Evolutionary conservation across 345 rosid genomes (phyloP).

Genomic region (Barbarea vulgaris): DNA sequence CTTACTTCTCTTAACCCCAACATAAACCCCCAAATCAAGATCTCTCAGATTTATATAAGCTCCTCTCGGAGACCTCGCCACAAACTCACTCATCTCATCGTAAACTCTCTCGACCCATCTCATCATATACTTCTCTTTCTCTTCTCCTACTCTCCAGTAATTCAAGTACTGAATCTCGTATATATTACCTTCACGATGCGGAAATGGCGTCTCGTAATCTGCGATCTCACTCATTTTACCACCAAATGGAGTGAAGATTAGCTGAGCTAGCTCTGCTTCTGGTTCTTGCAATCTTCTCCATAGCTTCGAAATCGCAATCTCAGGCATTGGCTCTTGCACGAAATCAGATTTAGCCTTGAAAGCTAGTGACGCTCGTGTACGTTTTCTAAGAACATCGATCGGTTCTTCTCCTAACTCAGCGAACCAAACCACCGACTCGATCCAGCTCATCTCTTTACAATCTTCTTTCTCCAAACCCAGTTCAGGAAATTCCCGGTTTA

Average conservation of each 20-base stretch:
- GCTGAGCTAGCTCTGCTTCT: conserved; percentile 40
- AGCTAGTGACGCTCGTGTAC: conserved; percentile 16
- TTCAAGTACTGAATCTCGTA: conserved; percentile 61
- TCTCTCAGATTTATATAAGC: conserved; percentile 55
- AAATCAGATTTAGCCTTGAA: conserved; percentile 71
- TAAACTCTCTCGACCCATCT: conserved; percentile 43
- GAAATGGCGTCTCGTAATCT: conserved; percentile 48
- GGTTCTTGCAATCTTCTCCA: conserved; percentile 48
- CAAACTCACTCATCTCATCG: conserved; percentile 52
- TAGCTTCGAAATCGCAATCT: conserved; percentile 31
- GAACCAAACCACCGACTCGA: conserved; percentile 46
- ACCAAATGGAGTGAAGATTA: conserved; percentile 63
- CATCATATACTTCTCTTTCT: conserved; percentile 35
- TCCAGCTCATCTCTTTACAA: conserved; percentile 53
- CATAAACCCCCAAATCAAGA: conserved; percentile 51
- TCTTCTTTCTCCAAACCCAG: conserved; percentile 42
- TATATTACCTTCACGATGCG: conserved; percentile 55
- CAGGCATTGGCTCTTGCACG: conserved; percentile 46
- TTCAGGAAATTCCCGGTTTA: conserved; percentile 45
- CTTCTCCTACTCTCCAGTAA: conserved; percentile 48
- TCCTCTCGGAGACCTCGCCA: conserved; percentile 59
- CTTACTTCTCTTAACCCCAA: conserved; percentile 14
- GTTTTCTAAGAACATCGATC: conserved; percentile 39
- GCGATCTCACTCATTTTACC: conserved; percentile 58
- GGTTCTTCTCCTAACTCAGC: conserved; percentile 40